These are phyloP conservation scores for Annulohypoxylon truncatum DNA, from an alignment of 2,329 filamentous ascomycete genomes.

Conservation along the genomic window DNA sequence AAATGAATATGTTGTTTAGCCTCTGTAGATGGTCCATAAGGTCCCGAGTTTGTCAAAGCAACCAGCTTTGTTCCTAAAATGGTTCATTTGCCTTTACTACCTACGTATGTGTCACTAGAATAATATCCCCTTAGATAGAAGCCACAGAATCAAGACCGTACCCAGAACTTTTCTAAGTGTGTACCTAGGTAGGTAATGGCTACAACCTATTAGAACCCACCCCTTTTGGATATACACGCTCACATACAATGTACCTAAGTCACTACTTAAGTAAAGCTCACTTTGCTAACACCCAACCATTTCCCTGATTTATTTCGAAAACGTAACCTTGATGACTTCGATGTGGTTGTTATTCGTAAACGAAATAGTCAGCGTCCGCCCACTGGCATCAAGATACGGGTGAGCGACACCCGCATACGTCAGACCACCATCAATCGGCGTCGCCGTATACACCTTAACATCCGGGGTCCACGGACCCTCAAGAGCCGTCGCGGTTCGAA, in stretches of 20 bases:
- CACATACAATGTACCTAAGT: too few relatives aligned
- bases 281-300: too few relatives aligned
- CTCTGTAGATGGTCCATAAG: too few relatives aligned
- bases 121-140: neutral
- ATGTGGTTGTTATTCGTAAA: conserved; percentile 56
- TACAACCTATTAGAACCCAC: too few relatives aligned
- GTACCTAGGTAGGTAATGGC: neutral
- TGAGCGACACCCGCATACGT: conserved; percentile 55
- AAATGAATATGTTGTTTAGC: too few relatives aligned
- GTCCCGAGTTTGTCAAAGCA: too few relatives aligned
- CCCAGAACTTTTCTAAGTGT: neutral
- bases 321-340: conserved; percentile 52
- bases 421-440: conserved; percentile 50
- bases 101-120: neutral
- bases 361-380: conserved; percentile 52
- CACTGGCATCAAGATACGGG: conserved; percentile 53
- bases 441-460: conserved; percentile 51
- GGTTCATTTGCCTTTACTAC: too few relatives aligned
- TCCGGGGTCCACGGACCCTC: conserved; percentile 55
- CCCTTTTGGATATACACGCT: too few relatives aligned
- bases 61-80: too few relatives aligned
- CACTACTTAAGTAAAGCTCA: too few relatives aligned
- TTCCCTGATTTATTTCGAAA: conserved; percentile 28
- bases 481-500: conserved; percentile 47
- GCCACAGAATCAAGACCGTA: neutral